Base-by-base conservation (phyloP, 1,284 basidiomycete genomes). In the Athelia sp. region DNA sequence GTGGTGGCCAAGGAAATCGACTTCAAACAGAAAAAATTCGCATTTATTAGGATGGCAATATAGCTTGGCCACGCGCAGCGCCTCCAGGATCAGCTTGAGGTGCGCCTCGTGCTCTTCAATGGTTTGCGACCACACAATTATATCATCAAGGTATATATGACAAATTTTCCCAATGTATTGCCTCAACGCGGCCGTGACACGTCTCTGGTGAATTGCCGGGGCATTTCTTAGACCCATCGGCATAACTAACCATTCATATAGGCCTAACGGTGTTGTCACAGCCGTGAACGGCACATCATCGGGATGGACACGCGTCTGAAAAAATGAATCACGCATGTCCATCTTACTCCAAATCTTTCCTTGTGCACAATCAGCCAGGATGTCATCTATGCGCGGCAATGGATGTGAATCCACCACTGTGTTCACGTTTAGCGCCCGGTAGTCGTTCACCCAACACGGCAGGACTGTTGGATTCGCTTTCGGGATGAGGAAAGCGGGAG, bases 121-220 rank as follows among this genome's bases (percentile, higher is more conserved):
- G 0, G 56, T 52, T 3, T 65, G 34, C 0, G 60, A 67, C 55
- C 58, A 73, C 18, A 73, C 66, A 42, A 72, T 63, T 14, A 72
- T 70, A 45, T 73, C 57, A 48, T 74, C 65, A 0, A 74, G 49
- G 46, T 72, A 73, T 0, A 70, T 58, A 24, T 29, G 26, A 29
- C 26, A 29, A 13, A 29, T 6, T 44, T 52, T 49, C 0, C 61
- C 57, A 26, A 68, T 53, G 1, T 63, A 45, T 1, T 56, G 55
- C 0, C 23, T 29, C 0, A 66, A 48, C 0, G 54, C 52, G 1
- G 29, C 1, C 0, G 50, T 50, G 52, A 67, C 58, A 0, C 42
- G 36, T 0, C 34, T 17, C 21, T 67, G 62, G 21, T 67, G 60
- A 1, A 50, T 45, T 0, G 61, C 49, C 0, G 56, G 62, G 0